Conservation (phyloP, 1,284 basidiomycete genomes). For the Ustilago nuda region DNA sequence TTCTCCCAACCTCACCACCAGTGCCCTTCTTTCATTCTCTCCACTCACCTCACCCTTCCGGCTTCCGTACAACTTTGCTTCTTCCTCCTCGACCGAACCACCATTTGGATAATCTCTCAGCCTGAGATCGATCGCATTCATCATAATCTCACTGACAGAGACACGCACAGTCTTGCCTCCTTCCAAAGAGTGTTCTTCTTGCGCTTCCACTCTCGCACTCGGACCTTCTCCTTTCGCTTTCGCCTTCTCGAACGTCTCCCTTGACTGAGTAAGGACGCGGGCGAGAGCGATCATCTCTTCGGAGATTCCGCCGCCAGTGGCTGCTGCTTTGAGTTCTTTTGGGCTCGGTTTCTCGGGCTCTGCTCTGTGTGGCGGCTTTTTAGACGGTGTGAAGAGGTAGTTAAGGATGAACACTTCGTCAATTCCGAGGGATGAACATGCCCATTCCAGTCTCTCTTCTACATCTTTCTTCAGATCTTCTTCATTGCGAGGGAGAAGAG, state of each 20-base stretch:
- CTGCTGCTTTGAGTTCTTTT: conserved; percentile 49
- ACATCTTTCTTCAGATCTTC: conserved; percentile 35
- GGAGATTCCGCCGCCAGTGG: conserved; percentile 74
- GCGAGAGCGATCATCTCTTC: conserved; percentile 78
- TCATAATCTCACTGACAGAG: conserved; percentile 35
- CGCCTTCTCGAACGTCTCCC: conserved; percentile 77
- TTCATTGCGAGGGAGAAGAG: conserved; percentile 4
- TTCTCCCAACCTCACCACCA: conserved; percentile 83
- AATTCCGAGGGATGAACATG: conserved; percentile 56
- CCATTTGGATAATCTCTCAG: conserved; percentile 40
- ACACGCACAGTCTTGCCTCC: conserved; percentile 19
- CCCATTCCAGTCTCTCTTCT: conserved; percentile 55
- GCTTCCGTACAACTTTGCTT: conserved; percentile 70
- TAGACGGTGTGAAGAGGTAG: conserved; percentile 58
- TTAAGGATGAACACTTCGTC: conserved; percentile 62
- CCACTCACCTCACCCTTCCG: conserved; percentile 14
- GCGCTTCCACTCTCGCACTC: conserved; percentile 76
- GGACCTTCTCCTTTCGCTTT: conserved; percentile 81
- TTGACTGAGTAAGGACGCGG: conserved; percentile 76
- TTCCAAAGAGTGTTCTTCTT: conserved; percentile 38
- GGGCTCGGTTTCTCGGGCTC: conserved; percentile 29
- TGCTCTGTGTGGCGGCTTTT: conserved; percentile 46
- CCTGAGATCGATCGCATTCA: conserved; percentile 45
- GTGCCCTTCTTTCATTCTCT: conserved; percentile 73
- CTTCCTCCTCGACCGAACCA: conserved; percentile 73